Evolutionary conservation across 106 monocot genomes (phyloP).

Genomic region (Iris macrosiphon): DNA sequence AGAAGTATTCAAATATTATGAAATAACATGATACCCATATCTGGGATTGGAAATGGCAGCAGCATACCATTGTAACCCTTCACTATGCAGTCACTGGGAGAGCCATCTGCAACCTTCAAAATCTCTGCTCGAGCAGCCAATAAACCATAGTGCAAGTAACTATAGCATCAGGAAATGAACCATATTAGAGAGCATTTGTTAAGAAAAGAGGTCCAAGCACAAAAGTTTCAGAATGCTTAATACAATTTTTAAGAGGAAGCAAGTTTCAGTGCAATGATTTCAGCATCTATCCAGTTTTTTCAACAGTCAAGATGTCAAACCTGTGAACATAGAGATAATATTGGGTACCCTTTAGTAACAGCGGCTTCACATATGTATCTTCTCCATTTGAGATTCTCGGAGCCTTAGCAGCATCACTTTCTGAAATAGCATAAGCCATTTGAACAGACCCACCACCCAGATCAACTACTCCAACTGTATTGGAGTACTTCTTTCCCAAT

Average conservation of each 20-base stretch:
- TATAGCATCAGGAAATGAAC: too few species aligned
- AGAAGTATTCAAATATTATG: too few species aligned
- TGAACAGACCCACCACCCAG: slow-evolving; percentile 71
- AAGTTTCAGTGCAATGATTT: too few species aligned
- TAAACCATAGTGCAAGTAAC: slow-evolving; percentile 85
- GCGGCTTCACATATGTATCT: slow-evolving; percentile 49
- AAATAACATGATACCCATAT: too few species aligned
- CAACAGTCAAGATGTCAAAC: slow-evolving; percentile 27
- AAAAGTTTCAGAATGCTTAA: too few species aligned
- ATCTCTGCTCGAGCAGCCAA: slow-evolving; percentile 76
- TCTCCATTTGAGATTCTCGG: slow-evolving; percentile 31
- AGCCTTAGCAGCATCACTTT: slow-evolving; percentile 51
- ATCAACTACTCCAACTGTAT: slow-evolving; percentile 69
- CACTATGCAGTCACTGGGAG: slow-evolving; percentile 57
- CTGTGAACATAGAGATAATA: slow-evolving; percentile 75
- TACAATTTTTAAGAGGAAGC: too few species aligned
- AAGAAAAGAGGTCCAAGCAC: too few species aligned
- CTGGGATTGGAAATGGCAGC: too few species aligned
- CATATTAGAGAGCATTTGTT: too few species aligned
- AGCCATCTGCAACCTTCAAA: slow-evolving; percentile 40
- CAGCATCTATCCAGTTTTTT: too few species aligned
- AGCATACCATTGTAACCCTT: slow-evolving; percentile 64
- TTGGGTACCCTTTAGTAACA: slow-evolving; percentile 49
- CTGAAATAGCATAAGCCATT: slow-evolving; percentile 75
- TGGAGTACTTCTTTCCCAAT: slow-evolving; percentile 43